Evolutionary conservation across 2,329 filamentous ascomycete species (phyloP), one percentile per base, ranked within the genome.

Genomic region (Aspergillus sp.): DNA sequence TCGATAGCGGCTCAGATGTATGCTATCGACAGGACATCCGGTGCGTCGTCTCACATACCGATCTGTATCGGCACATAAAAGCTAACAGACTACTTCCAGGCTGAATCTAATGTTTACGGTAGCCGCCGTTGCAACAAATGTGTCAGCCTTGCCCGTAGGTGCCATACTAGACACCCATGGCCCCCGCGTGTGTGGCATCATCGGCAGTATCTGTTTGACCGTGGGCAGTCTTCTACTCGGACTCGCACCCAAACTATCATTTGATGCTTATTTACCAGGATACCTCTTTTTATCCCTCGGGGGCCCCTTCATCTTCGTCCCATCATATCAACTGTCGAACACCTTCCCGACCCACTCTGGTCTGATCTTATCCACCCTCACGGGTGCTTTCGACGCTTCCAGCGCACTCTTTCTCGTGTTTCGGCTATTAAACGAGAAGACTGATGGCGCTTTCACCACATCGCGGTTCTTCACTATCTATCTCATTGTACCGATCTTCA

Each of bases 41-140:
- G 78, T 81, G 71, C n/a, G 68, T 66, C 3, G 17, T 13, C 11
- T 36, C 32, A 36, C 10, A 36, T 13, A 23, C 10, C 13, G 23
- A 23, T 44, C 30, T 21, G 50, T 17, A 38, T 25, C 8, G 21
- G 27, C 8, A 25, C 51, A 11, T 5, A 25, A 15, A 15, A 25
- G 51, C 13, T 17, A 27, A 30, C 54, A 60, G 39, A 61, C 56
- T 48, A 13, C 17, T 5, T n/a, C 13, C 54, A 82, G 81, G 61
- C 83, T 96, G 59, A 96, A 96, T 74, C 80, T 96, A 66, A 96
- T 96, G 90, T 96, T 96, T 81, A 96, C 92, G 5, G 84, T 92
- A 42, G 92, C 92, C 11, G 92, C 92, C 13, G 92, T 96, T 8
- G 90, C 86, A 6, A 96, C 92, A 41, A 96, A 96, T 70, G 89